Evolutionary conservation across 257 asterid genomes (phyloP).

Genomic region (Craterostigma plantagineum): DNA sequence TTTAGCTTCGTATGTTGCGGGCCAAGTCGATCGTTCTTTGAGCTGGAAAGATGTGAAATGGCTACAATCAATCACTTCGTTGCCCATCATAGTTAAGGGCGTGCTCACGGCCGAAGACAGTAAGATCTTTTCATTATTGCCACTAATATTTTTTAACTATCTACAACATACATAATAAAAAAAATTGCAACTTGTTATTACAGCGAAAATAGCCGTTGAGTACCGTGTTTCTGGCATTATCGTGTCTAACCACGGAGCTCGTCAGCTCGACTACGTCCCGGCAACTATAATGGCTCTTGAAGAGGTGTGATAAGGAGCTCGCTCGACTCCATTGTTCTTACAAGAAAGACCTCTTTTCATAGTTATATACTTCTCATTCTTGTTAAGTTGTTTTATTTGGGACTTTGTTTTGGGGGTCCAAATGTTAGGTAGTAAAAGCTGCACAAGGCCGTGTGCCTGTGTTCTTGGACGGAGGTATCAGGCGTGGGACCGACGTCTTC

Average conservation of each 20-base stretch:
- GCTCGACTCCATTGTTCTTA: not conserved
- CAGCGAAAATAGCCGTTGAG: constrained; percentile 80
- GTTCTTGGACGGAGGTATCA: constrained; percentile 94
- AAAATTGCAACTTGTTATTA: not conserved
- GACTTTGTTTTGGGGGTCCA: not conserved
- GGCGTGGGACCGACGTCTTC: constrained; percentile 93
- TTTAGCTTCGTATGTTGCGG: constrained; percentile 74
- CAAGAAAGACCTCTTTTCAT: constrained; percentile 5
- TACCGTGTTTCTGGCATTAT: constrained; percentile 81
- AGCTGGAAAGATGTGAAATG: constrained; percentile 98
- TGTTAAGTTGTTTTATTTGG: too few species aligned
- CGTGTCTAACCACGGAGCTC: constrained; percentile 93
- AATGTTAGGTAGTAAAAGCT: constrained; percentile 70
- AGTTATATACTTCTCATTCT: too few species aligned
- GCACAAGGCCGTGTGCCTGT: constrained; percentile 91
- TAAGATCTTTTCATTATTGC: constrained; percentile 16
- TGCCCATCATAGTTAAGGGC: constrained; percentile 94
- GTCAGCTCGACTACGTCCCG: constrained; percentile 91
- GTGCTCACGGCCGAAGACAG: constrained; percentile 89
- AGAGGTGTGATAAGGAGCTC: constrained; percentile 30
- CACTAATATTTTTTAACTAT: too few species aligned
- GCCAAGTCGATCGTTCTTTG: constrained; percentile 76
- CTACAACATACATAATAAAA: too few species aligned
- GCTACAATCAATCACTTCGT: constrained; percentile 82
- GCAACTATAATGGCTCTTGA: constrained; percentile 75